Evolutionary conservation across 257 asterid species (phyloP), one percentile per base, ranked within the genome.

Genomic region (Leonotis leonurus): DNA sequence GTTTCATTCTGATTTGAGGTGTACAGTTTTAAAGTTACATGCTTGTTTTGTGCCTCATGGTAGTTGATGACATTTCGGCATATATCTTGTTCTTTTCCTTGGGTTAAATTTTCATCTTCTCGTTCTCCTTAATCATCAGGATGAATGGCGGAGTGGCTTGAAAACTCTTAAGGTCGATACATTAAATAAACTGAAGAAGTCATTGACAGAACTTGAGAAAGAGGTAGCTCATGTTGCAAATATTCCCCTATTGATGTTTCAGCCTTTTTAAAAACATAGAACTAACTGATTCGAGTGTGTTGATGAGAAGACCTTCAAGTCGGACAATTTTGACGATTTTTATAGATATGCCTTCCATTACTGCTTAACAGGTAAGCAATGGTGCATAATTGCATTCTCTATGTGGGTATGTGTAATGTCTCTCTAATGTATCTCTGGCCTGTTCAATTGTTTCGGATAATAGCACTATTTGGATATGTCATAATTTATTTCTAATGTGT

Each of bases 131-230:
- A 48, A 56, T 70, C 45, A 68, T 49, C 74, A 87, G 96, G 96
- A 85, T 57, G 96, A 87, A 75, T 90, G 96, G 95, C 85, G 87
- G 67, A 82, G 71, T 68, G 98, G 96, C 59, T 82, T 87, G 73
- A 88, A 81, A 84, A 79, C 88, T 62, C 77, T 90, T 69, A 61
- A 76, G 69, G 91, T 81, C 25, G 95, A 87, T 67, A 77, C 93
- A 21, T 50, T 85, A 5, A 52, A 20, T 55, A 90, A 90, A 78
- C 78, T 90, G 70, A 85, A 82, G 86, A 90, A 87, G 71, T 70
- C 89, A 67, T 82, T 90, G 46, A 91, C 94, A 45, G 90, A 82
- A 52, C 79, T 90, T 67, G 87, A 80, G 83, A 85, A 74, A 76
- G 95, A 90, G 90, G 95, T 87, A 76, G 29, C 55, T 27, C 21